A percentile compares a stretch with the other conserved stretches of the same genome.
phyloP scores from a whole-genome alignment of 805 yeast species.

The Huiozyma sinensis region DNA sequence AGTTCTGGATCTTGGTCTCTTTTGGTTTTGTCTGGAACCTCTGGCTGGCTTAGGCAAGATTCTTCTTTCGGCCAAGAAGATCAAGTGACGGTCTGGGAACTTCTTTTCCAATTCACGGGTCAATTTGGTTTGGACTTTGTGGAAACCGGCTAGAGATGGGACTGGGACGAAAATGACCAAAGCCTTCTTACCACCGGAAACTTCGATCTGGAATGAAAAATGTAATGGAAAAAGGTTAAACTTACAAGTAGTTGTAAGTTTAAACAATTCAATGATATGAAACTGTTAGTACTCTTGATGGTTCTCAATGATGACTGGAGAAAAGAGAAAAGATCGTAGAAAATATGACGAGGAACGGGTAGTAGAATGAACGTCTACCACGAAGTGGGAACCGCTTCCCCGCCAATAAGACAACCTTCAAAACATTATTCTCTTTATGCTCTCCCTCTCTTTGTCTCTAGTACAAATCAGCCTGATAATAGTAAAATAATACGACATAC shows the following conservation, averaged over 20 bases:
- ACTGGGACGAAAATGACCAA: constrained; percentile 97
- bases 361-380: too few relatives aligned
- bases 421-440: not conserved
- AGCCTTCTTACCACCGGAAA: constrained; percentile 97
- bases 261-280: too few relatives aligned
- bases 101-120: constrained; percentile 99
- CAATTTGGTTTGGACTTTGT: constrained; percentile 93
- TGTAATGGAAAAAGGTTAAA: not conserved
- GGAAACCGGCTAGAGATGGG: constrained; percentile 85
- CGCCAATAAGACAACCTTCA: too few relatives aligned
- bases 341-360: too few relatives aligned
- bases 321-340: too few relatives aligned
- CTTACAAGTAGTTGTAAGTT: too few relatives aligned
- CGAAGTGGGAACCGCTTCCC: too few relatives aligned
- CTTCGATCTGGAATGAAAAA: constrained; percentile 52
- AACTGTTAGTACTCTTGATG: too few relatives aligned
- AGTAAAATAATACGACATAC: constrained; percentile 28
- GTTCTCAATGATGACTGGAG: too few relatives aligned
- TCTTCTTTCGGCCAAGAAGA: constrained; percentile 98
- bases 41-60: constrained; percentile 98
- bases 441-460: not conserved
- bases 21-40: constrained; percentile 85
- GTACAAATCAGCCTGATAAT: constrained; percentile 1
- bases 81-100: constrained; percentile 99
- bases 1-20: constrained; percentile 99